Conservation (phyloP, 345 rosid species). For the Brassica rapa region DNA sequence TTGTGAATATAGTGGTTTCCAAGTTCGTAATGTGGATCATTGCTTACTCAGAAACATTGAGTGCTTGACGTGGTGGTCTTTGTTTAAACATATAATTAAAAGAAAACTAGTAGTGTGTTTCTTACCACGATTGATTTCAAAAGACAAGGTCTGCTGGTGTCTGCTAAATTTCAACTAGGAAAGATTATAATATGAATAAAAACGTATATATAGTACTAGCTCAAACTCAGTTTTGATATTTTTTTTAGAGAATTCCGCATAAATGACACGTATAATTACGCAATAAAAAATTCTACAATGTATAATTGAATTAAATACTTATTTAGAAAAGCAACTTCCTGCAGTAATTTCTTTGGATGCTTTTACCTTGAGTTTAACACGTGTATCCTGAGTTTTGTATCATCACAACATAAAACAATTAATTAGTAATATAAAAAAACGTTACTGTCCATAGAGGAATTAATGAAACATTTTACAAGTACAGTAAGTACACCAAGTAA, state of each 20-base stretch:
- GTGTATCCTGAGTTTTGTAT: slow-evolving; percentile 7
- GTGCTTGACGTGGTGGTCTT: slow-evolving; percentile 31
- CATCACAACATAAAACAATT: not conserved
- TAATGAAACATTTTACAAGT: slow-evolving; percentile 16
- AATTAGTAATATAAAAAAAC: slow-evolving; percentile 3
- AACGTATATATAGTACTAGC: not conserved
- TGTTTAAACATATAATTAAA: not conserved
- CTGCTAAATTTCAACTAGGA: not conserved
- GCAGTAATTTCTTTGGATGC: not conserved
- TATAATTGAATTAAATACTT: not conserved
- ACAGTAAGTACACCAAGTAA: slow-evolving; percentile 20
- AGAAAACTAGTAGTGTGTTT: not conserved
- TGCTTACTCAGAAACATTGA: slow-evolving; percentile 31
- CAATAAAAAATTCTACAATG: not conserved
- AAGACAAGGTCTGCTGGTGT: not conserved
- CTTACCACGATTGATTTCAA: slow-evolving; percentile 6
- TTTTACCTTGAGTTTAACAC: slow-evolving; percentile 12
- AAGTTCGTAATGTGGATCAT: slow-evolving; percentile 32
- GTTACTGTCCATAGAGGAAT: slow-evolving; percentile 4
- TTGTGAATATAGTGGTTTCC: slow-evolving; percentile 18
- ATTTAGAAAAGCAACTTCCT: not conserved
- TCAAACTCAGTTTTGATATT: not conserved
- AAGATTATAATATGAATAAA: not conserved
- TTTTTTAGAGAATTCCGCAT: not conserved
- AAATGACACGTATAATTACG: slow-evolving; percentile 7